phyloP scores from a whole-genome alignment of 2,329 filamentous ascomycete species.

The Blumeriella jaapii region DNA sequence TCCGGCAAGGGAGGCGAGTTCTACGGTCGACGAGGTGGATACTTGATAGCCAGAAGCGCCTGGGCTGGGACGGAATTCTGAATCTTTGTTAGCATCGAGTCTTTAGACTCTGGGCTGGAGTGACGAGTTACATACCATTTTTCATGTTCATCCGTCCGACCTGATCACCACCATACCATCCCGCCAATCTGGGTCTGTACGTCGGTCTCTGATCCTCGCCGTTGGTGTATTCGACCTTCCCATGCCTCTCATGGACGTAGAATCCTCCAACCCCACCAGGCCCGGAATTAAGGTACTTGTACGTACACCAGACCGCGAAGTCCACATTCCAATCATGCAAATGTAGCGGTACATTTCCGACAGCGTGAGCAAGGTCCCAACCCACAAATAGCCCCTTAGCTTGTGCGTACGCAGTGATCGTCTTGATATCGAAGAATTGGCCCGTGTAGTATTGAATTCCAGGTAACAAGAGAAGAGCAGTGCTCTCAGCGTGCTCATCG shows the following conservation, averaged over 20 bases:
- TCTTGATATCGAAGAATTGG: slow-evolving; percentile 72
- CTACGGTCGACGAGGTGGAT: slow-evolving; percentile 73
- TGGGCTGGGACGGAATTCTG: slow-evolving; percentile 59
- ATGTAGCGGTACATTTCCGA: slow-evolving; percentile 67
- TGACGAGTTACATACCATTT: slow-evolving; percentile 36
- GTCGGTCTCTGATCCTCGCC: slow-evolving; percentile 31
- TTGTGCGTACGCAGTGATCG: slow-evolving; percentile 69
- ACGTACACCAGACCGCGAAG: slow-evolving; percentile 87
- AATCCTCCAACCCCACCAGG: slow-evolving; percentile 70
- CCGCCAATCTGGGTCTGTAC: slow-evolving; percentile 58
- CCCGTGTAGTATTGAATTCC: slow-evolving; percentile 90
- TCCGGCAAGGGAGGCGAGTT: slow-evolving; percentile 63
- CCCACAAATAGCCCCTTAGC: slow-evolving; percentile 60
- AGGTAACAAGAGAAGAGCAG: slow-evolving; percentile 69
- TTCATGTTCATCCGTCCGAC: slow-evolving; percentile 70
- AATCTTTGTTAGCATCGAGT: slow-evolving; percentile 10
- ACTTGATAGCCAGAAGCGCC: slow-evolving; percentile 76
- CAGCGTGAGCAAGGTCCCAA: slow-evolving; percentile 83
- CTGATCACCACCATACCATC: slow-evolving; percentile 84
- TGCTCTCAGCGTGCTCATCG: slow-evolving; percentile 58
- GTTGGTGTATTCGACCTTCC: slow-evolving; percentile 37
- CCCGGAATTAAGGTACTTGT: slow-evolving; percentile 86
- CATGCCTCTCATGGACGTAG: slow-evolving; percentile 70
- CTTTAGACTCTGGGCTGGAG: slow-evolving; percentile 2
- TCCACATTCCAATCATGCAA: slow-evolving; percentile 87